Conservation (phyloP, 768 basidiomycete species). For the Panaeolus cyanescens region DNA sequence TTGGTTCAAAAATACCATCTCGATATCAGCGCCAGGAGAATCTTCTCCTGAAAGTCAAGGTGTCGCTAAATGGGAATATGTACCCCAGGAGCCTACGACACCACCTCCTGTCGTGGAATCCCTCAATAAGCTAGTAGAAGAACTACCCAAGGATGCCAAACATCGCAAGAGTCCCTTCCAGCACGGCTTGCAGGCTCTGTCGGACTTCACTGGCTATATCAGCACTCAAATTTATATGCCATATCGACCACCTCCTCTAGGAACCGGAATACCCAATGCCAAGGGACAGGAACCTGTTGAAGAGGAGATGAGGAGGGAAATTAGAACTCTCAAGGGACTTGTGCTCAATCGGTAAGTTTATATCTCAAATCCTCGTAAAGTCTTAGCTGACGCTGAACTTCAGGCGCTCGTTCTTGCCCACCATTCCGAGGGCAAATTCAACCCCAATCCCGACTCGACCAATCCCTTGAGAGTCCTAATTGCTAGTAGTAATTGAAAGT, state of each 20-base stretch:
- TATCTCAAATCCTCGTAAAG: background rate
- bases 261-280: conserved; percentile 26
- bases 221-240: conserved; percentile 70
- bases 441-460: conserved; percentile 6
- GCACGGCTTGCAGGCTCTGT: conserved; percentile 63
- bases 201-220: conserved; percentile 79
- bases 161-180: conserved; percentile 45
- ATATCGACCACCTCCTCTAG: conserved; percentile 34
- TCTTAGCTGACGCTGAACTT: background rate
- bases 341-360: conserved; percentile 67
- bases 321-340: conserved; percentile 76
- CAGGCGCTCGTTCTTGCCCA: conserved; percentile 44
- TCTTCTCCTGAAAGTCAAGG: conserved; percentile 20
- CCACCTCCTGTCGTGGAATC: conserved; percentile 41
- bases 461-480: conserved; percentile 7
- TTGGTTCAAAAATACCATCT: conserved; percentile 45
- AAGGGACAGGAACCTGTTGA: conserved; percentile 43
- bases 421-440: conserved; percentile 23
- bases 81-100: conserved; percentile 28
- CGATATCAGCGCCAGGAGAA: conserved; percentile 15
- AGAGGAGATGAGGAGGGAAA: conserved; percentile 74
- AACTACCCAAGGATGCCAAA: conserved; percentile 36
- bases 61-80: conserved; percentile 42
- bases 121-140: conserved; percentile 32
- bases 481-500: background rate